A percentile compares a stretch with the other conserved stretches of the same genome.
Evolutionary conservation across 345 rosid genomes (phyloP).

Genomic region (Lenwebbia sp.): DNA sequence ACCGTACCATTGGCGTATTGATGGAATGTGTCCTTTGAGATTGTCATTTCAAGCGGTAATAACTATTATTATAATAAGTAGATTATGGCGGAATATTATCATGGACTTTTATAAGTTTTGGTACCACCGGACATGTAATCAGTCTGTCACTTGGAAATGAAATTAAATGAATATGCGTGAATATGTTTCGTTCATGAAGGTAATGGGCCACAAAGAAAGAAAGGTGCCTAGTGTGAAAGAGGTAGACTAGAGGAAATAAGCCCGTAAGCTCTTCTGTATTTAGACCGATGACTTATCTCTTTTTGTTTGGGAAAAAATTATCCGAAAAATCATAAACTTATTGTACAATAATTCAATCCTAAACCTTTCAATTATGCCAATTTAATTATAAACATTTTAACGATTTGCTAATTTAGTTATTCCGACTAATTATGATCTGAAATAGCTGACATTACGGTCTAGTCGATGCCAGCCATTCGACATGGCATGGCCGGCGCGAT

Average conservation of each 20-base stretch:
- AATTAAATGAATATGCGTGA: neutral
- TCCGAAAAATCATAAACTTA: no score
- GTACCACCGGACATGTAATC: neutral
- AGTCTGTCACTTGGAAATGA: neutral
- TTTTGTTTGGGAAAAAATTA: no score
- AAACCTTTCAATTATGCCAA: neutral
- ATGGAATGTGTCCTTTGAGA: neutral
- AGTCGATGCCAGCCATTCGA: neutral
- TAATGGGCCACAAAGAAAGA: neutral
- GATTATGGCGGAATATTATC: neutral
- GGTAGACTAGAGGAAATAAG: neutral
- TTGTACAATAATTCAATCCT: no score
- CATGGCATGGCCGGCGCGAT: fast-evolving
- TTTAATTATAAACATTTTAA: neutral
- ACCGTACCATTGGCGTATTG: neutral
- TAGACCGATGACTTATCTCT: neutral
- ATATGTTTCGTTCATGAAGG: neutral
- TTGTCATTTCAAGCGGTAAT: neutral
- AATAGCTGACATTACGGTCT: neutral
- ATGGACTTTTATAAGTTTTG: neutral
- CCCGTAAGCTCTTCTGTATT: neutral
- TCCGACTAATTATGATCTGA: neutral
- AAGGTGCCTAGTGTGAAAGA: neutral
- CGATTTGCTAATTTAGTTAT: neutral
- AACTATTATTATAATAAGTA: neutral